These are phyloP conservation scores for Dipodascopsis tothii DNA, from an alignment of 805 yeast species.

Conservation along the genomic window DNA sequence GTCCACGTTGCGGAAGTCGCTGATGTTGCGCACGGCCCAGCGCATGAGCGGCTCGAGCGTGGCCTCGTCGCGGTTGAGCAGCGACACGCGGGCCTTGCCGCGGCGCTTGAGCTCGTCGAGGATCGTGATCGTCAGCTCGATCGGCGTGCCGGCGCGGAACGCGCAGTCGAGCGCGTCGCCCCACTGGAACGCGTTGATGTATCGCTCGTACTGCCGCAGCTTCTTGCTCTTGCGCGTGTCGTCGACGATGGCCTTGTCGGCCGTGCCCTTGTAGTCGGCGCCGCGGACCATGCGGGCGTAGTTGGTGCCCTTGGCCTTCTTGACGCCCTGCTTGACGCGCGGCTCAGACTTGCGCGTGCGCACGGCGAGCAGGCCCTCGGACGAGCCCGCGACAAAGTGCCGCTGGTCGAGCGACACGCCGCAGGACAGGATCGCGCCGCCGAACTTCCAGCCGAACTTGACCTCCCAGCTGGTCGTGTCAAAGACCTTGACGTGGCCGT, in stretches of 20 bases:
- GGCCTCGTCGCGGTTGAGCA: conserved; percentile 77
- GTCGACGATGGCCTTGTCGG: conserved; percentile 54
- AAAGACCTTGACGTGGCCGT: conserved; percentile 94
- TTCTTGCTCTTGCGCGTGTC: conserved; percentile 44
- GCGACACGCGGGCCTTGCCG: conserved; percentile 79
- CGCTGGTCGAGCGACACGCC: conserved; percentile 73
- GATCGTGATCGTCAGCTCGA: conserved; percentile 74
- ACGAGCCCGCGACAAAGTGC: conserved; percentile 87
- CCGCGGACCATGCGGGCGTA: conserved; percentile 84
- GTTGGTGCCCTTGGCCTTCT: conserved; percentile 40
- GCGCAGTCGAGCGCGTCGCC: conserved; percentile 86
- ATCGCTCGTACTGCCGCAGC: conserved; percentile 73
- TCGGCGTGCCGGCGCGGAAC: conserved; percentile 65
- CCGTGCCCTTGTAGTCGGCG: conserved; percentile 82
- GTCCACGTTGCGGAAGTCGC: conserved; percentile 65
- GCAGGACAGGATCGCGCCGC: conserved; percentile 72
- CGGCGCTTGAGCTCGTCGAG: conserved; percentile 78
- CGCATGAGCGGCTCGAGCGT: conserved; percentile 75
- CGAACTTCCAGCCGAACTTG: conserved; percentile 94
- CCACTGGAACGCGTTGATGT: conserved; percentile 85
- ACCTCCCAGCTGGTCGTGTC: conserved; percentile 73
- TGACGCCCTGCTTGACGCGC: conserved; percentile 44
- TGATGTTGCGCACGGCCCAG: conserved; percentile 71
- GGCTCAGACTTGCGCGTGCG: conserved; percentile 77
- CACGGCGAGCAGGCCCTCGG: conserved; percentile 80